phyloP scores from a whole-genome alignment of 495 filamentous ascomycete species.

The Penicillium paradoxum region DNA sequence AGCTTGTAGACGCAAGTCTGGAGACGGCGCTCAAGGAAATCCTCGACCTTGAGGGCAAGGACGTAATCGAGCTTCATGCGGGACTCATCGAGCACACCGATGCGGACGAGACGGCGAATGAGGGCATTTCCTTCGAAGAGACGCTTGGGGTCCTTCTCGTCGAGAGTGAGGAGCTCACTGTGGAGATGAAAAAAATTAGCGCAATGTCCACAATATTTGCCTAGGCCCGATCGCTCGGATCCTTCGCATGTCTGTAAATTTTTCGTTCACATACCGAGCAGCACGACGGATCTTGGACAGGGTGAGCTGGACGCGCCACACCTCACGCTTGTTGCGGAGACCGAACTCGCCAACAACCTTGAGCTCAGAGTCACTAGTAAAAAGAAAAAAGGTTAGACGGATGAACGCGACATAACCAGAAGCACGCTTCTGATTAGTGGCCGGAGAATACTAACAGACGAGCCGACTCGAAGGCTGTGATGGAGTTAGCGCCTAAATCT shows the following conservation, averaged over 20 bases:
- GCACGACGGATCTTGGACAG: conserved; percentile 99
- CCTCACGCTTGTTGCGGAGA: conserved; percentile 99
- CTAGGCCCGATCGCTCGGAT: not conserved
- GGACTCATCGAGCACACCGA: conserved; percentile 98
- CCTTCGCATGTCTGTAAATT: not conserved
- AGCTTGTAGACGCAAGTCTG: conserved; percentile 99
- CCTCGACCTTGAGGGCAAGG: conserved; percentile 93
- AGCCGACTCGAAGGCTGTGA: conserved; percentile 87
- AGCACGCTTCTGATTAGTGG: conserved; percentile 98
- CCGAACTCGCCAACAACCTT: conserved; percentile 99
- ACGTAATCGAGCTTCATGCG: conserved; percentile 99
- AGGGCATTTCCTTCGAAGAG: conserved; percentile 99
- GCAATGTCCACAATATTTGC: not conserved
- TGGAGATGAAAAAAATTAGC: conserved; percentile 10
- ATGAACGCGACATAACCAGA: conserved; percentile 82
- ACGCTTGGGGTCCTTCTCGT: conserved; percentile 99
- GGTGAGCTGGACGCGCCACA: conserved; percentile 98
- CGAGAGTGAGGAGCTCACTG: conserved; percentile 98
- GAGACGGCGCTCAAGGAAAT: conserved; percentile 99
- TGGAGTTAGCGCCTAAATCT: conserved; percentile 29
- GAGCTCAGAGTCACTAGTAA: conserved; percentile 90
- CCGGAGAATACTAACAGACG: conserved; percentile 94
- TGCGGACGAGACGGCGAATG: conserved; percentile 98
- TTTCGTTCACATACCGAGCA: conserved; percentile 71
- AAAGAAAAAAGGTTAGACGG: conserved; percentile 37